Base-by-base conservation (phyloP, 768 basidiomycete species). In the Russula virescens region DNA sequence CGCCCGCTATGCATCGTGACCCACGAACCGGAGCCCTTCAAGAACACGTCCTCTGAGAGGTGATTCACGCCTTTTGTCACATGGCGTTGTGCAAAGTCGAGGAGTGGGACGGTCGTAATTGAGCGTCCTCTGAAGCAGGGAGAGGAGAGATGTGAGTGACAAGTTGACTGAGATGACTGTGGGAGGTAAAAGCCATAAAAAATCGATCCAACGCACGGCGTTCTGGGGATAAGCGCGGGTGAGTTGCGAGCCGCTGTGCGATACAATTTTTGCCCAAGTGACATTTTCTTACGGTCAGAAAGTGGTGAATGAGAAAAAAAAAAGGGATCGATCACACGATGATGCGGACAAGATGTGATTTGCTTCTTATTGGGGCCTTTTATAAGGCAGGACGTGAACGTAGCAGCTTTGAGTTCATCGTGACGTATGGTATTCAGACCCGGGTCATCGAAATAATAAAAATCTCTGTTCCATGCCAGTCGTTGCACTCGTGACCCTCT, bases 1-100 rank as follows among this genome's bases (percentile, higher is more conserved):
- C 57, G 60, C n/a, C 66, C 66, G 31, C 66, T 60, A 11, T n/a
- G 50, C 48, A 63, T 62, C 31, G 61, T 68, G 21, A 68, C 65
- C 66, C 64, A 68, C 1, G 65, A 63, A 21, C 66, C 66, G 45
- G 66, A 49, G 13, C 54, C 66, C 8, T 38, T 54, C 40, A 38
- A 45, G 2, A 66, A 56, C 0, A 68, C 55, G 2, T 68, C 65
- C 47, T 68, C 64, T 9, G 65, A 54, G 53, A 67, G 40, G 26
- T 51, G 64, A 6, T 11, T 42, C 18, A 66, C 0, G 9, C 66
- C 66, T 13, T 50, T 66, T 13, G 35, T 45, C 28, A 68, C 66
- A 60, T 68, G 65, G 2, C 50, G 60, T 26, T 60, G 56, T 7
- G 48, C 61, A 47, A 68, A 66, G 9, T 53, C 60, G 34, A 65